A percentile compares a stretch with the other conserved stretches of the same genome.
phyloP scores from a whole-genome alignment of 2,329 filamentous ascomycete genomes.

The Nannizzia gypsea region DNA sequence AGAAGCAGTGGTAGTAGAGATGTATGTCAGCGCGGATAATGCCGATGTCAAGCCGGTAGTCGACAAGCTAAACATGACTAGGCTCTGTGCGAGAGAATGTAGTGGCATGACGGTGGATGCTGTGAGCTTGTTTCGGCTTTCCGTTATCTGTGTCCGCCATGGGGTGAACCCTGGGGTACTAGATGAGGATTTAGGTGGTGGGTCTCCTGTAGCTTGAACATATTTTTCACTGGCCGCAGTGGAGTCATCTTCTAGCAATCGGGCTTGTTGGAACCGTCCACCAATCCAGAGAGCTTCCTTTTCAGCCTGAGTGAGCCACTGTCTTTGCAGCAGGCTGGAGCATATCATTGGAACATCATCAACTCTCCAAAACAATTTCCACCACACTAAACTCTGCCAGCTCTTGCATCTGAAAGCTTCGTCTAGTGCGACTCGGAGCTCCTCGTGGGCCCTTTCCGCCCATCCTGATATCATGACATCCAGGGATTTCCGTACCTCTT shows the following conservation, averaged over 20 bases:
- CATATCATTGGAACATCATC: constrained; percentile 82
- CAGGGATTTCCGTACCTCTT: constrained; percentile 40
- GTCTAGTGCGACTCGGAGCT: constrained; percentile 70
- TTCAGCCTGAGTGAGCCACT: constrained; percentile 69
- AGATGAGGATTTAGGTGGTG: not conserved
- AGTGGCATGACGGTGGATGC: constrained; percentile 57
- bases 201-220: not conserved
- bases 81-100: constrained; percentile 59
- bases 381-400: constrained; percentile 80
- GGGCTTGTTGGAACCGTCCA: constrained; percentile 59
- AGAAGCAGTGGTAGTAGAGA: constrained; percentile 41
- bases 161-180: not conserved
- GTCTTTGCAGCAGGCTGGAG: constrained; percentile 61
- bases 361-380: constrained; percentile 89
- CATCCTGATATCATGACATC: constrained; percentile 52
- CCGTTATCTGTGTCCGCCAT: constrained; percentile 66
- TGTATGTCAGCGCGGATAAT: constrained; percentile 44
- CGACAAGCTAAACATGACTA: constrained; percentile 63
- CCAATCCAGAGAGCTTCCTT: constrained; percentile 71
- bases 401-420: constrained; percentile 60
- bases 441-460: constrained; percentile 69
- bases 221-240: not conserved
- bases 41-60: constrained; percentile 54
- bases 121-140: constrained; percentile 55
- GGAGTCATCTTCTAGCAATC: constrained; percentile 30